Percentiles rank a stretch among this genome's conserved stretches.
Conservation (phyloP, 768 basidiomycete genomes). For the Boletellus ananas region DNA sequence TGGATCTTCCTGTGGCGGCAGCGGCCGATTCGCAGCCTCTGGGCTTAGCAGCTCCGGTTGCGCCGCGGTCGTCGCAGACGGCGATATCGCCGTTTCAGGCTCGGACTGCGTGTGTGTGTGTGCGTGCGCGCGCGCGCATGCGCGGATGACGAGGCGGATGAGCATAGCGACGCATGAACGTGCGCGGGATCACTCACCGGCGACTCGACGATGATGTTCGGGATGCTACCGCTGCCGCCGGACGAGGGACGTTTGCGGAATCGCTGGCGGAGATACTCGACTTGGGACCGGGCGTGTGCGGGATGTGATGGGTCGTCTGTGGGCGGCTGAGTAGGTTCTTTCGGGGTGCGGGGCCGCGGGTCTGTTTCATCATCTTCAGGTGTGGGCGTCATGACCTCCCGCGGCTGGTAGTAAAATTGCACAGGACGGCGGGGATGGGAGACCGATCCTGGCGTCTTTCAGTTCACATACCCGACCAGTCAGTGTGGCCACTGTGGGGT, state of each 20-base stretch:
- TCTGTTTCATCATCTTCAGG: constrained; percentile 20
- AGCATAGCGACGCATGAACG: neutral
- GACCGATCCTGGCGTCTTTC: constrained; percentile 16
- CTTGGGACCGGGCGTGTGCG: constrained; percentile 15
- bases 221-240: constrained; percentile 29
- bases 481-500: neutral
- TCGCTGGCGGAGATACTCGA: constrained; percentile 24
- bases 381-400: constrained; percentile 30
- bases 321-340: constrained; percentile 4
- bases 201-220: constrained; percentile 43
- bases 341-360: constrained; percentile 8
- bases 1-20: constrained; percentile 22
- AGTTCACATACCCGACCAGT: neutral
- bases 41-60: constrained; percentile 44
- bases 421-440: constrained; percentile 11
- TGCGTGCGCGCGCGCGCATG: neutral
- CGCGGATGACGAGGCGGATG: neutral
- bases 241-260: constrained; percentile 33
- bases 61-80: constrained; percentile 24
- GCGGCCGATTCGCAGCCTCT: constrained; percentile 32
- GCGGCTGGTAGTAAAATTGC: constrained; percentile 25
- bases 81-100: constrained; percentile 36
- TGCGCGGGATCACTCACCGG: constrained; percentile 34
- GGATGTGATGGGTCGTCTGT: constrained; percentile 6
- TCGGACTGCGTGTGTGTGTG: constrained; percentile 36